Evolutionary conservation across 306 rosid genomes (phyloP).

Genomic region (Alnus rubra): DNA sequence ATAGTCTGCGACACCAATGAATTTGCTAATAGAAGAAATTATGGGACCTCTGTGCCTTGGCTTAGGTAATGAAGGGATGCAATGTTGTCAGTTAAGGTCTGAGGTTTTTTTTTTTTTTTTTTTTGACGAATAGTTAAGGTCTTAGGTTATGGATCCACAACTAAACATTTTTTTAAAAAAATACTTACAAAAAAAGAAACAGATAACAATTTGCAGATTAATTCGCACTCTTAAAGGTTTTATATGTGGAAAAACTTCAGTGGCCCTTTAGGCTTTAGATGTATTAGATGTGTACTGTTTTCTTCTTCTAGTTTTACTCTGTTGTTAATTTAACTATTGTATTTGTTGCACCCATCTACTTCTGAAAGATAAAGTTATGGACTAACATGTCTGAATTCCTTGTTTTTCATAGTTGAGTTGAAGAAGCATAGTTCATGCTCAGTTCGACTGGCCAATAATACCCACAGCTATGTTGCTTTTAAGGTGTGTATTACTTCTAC

Average conservation of each 20-base stretch:
- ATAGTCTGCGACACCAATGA: not conserved
- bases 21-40: not conserved
- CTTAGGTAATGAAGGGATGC: not conserved
- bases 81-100: too few relatives aligned
- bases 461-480: slow-evolving; percentile 66
- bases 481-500: slow-evolving; percentile 53
- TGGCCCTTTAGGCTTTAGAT: not conserved
- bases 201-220: not conserved
- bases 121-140: too few relatives aligned
- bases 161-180: not conserved
- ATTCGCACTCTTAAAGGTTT: not conserved
- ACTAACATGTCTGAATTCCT: slow-evolving; percentile 4
- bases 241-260: not conserved
- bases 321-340: not conserved
- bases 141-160: not conserved
- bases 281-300: not conserved
- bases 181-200: too few relatives aligned
- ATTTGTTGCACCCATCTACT: not conserved
- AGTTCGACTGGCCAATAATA: slow-evolving; percentile 60
- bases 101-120: too few relatives aligned
- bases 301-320: not conserved
- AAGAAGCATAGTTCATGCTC: slow-evolving; percentile 87
- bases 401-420: slow-evolving; percentile 54
- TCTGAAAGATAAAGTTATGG: not conserved
- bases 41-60: not conserved